phyloP scores from a whole-genome alignment of 2,329 filamentous ascomycete genomes.

The Aspergillus transmontanensis region DNA sequence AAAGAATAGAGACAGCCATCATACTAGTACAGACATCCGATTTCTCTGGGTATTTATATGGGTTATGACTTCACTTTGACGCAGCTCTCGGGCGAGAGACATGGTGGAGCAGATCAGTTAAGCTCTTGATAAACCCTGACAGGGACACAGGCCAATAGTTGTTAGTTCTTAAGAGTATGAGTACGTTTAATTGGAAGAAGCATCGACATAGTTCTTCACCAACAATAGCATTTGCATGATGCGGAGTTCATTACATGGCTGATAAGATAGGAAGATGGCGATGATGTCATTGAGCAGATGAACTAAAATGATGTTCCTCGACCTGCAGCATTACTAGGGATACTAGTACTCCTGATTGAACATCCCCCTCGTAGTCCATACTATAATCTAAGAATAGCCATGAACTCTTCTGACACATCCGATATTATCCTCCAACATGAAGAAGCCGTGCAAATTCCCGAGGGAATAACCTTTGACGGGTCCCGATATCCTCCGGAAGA shows the following conservation, averaged over 20 bases:
- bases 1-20: background rate
- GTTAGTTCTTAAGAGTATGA: background rate
- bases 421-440: background rate
- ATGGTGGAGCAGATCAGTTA: conserved; percentile 5
- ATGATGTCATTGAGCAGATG: conserved; percentile 9
- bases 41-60: background rate
- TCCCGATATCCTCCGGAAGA: conserved; percentile 31
- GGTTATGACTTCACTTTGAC: conserved; percentile 36
- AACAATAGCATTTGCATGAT: background rate
- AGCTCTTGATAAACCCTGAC: background rate
- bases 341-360: background rate
- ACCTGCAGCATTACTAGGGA: background rate
- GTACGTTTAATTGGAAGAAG: background rate
- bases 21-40: background rate
- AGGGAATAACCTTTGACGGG: background rate
- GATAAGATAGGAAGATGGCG: background rate
- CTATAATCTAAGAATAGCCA: background rate
- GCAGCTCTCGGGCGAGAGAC: conserved; percentile 18
- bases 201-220: background rate
- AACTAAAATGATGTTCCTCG: background rate
- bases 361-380: background rate
- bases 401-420: background rate
- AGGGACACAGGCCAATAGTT: background rate
- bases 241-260: background rate
- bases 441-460: background rate